phyloP scores from a whole-genome alignment of 75 land plant genomes.

The Picea glauca region DNA sequence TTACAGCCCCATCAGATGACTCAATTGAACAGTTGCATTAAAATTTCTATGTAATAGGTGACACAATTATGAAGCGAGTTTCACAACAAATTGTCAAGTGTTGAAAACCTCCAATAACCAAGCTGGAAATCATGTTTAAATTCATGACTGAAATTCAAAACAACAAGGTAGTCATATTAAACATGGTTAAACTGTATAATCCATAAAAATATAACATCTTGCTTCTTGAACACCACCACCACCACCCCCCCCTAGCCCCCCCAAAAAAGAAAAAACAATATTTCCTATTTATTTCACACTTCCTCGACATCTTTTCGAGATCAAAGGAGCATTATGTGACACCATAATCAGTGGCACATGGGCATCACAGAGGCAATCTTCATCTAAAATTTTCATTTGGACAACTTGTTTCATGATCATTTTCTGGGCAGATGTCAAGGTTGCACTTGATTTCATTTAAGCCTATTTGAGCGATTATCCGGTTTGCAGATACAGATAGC shows the following conservation, averaged over 20 bases:
- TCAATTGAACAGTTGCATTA: neutral
- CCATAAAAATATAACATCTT: too few species aligned
- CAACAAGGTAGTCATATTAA: too few species aligned
- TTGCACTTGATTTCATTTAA: neutral
- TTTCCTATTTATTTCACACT: neutral
- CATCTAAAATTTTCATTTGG: neutral
- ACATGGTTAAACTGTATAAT: too few species aligned
- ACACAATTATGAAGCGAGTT: constrained; percentile 3
- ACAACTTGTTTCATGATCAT: neutral
- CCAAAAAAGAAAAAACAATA: too few species aligned
- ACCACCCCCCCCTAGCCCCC: too few species aligned
- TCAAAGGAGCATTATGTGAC: neutral
- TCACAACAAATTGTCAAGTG: neutral
- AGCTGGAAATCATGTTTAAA: neutral
- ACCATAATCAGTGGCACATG: neutral
- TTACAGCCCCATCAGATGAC: neutral
- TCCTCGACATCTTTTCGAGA: neutral
- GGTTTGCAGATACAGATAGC: neutral
- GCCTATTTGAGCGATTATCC: neutral
- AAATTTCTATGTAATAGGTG: neutral
- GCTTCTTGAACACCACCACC: too few species aligned
- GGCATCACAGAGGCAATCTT: neutral
- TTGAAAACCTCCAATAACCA: neutral
- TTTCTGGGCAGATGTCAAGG: neutral
- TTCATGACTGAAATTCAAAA: too few species aligned